Evolutionary conservation across 352 stramenopile species (phyloP), one percentile per base, ranked within the genome.

Genomic region (Plasmopara viticola): DNA sequence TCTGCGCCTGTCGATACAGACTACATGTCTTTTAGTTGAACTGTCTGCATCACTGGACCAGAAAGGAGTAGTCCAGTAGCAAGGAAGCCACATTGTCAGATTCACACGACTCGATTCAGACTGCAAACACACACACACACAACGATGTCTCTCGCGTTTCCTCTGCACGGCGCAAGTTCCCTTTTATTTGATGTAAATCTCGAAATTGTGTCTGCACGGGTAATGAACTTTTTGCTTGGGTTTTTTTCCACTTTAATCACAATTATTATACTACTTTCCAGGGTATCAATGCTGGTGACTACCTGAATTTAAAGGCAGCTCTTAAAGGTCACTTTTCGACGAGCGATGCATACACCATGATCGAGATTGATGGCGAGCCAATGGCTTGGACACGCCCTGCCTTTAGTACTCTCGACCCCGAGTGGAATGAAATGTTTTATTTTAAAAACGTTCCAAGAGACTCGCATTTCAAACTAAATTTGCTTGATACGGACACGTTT

Each of bases 361-460:
- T 74, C 48, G 58, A 70, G 39, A 58, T 74, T 20, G 52, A 44
- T 17, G 65, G 58, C 17, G 34, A 68, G 48, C 62, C 62, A 13
- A 53, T 72, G 45, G 64, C 56, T 25, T 72, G 60, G 60, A 69
- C 64, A 14, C 44, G 52, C 2, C 64, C 64, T 6, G 56, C 67
- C 42, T 70, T 72, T 39, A 31, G 48, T 48, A 70, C 64, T 13
- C 47, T 58, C 10, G 53, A 69, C 40, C 60, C 64, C 4, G 44
- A 45, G 25, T 72, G 64, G 64, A 64, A 72, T 50, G 64, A 72
- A 51, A 66, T 47, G 18, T 72, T 72, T 58, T 66, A 31, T 49
- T 69, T 72, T 47, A 57, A 46, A 9, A 72, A 72, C 52, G 64
- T 72, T 31, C 48, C 56, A 7, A 56, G 53, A 14, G 49, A 66